Conservation (phyloP, 768 basidiomycete species). For the Auricularia sp. region DNA sequence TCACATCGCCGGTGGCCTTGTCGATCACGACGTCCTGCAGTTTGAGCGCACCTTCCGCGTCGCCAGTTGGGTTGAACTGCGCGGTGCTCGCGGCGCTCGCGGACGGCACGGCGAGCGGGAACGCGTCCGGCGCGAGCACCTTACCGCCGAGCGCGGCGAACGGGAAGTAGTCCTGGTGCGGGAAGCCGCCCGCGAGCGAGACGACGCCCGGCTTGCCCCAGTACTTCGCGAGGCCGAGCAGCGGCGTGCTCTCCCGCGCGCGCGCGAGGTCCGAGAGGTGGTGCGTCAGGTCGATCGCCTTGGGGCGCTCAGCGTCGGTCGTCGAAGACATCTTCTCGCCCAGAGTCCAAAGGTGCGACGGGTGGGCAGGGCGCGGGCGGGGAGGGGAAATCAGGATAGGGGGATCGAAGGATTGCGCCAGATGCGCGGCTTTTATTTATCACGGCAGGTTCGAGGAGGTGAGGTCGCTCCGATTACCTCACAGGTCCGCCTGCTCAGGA, state of each 20-base stretch:
- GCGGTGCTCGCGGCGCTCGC: conserved; percentile 32
- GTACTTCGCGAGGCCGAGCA: conserved; percentile 62
- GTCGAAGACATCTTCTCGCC: background rate
- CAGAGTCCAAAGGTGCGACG: background rate
- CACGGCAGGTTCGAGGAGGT: too few species aligned
- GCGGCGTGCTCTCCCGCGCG: conserved; percentile 41
- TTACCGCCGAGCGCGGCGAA: conserved; percentile 52
- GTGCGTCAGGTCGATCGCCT: conserved; percentile 57
- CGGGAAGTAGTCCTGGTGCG: conserved; percentile 60
- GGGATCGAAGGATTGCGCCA: background rate
- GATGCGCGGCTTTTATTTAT: too few species aligned
- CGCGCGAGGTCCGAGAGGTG: conserved; percentile 51
- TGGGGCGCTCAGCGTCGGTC: background rate
- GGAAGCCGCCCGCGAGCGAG: conserved; percentile 59
- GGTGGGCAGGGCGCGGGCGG: background rate
- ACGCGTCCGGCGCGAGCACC: conserved; percentile 40
- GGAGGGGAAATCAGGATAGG: background rate
- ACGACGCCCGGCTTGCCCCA: conserved; percentile 45
- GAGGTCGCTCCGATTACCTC: background rate
- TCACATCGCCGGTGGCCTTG: conserved; percentile 51
- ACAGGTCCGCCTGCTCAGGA: background rate
- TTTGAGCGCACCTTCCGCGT: background rate
- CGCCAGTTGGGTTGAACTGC: conserved; percentile 23
- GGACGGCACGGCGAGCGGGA: conserved; percentile 27
- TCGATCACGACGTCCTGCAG: conserved; percentile 28